These are phyloP conservation scores for Hyaloperonospora brassicae DNA, from an alignment of 352 stramenopile species.

Conservation along the genomic window DNA sequence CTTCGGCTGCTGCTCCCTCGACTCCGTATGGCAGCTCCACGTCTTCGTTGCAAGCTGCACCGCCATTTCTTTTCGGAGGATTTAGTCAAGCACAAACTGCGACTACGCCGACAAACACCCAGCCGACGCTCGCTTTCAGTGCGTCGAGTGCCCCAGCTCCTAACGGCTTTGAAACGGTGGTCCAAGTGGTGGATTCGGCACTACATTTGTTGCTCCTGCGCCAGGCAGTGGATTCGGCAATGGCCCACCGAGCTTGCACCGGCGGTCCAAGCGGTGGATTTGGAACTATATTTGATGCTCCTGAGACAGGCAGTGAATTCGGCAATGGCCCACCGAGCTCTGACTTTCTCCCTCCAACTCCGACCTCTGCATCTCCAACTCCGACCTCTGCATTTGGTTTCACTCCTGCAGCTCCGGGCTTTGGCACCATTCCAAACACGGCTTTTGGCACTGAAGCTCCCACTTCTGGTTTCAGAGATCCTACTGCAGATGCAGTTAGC, in stretches of 20 bases:
- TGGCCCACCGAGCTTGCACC: no score
- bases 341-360: constrained; percentile 23
- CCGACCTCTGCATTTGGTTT: no score
- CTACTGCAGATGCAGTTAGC: no score
- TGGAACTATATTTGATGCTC: constrained; percentile 19
- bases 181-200: constrained; percentile 14
- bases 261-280: no score
- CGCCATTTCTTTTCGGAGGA: constrained; percentile 38
- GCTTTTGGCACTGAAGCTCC: no score
- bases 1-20: constrained; percentile 16
- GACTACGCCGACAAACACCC: constrained; percentile 5
- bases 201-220: no score
- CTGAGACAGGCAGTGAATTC: constrained; percentile 35
- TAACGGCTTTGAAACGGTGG: constrained; percentile 29
- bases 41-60: constrained; percentile 22
- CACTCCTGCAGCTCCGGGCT: no score
- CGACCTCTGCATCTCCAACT: no score
- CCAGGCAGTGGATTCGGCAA: no score
- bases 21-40: constrained; percentile 32
- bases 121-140: constrained; percentile 21
- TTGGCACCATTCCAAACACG: no score
- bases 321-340: constrained; percentile 26
- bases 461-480: no score
- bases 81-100: constrained; percentile 24
- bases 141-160: constrained; percentile 17